phyloP scores from a whole-genome alignment of 2,329 filamentous ascomycete genomes.

The Stachybotrys chlorohalonatus region DNA sequence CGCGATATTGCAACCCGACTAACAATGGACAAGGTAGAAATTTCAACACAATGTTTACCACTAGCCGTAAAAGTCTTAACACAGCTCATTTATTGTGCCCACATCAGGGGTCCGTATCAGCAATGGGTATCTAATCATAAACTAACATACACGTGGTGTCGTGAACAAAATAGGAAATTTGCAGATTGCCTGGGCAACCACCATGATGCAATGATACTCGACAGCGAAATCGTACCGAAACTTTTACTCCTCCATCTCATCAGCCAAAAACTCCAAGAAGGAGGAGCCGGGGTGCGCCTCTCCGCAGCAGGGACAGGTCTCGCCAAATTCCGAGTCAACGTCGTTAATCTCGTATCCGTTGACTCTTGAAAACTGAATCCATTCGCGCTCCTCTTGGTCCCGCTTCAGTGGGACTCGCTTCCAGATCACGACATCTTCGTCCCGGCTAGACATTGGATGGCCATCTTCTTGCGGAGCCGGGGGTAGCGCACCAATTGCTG shows the following conservation, averaged over 20 bases:
- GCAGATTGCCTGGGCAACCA: conserved; percentile 4
- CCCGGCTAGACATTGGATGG: conserved; percentile 30
- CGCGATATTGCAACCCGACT: background rate
- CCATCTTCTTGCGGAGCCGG: conserved; percentile 32
- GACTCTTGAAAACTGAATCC: conserved; percentile 36
- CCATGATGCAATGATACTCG: conserved; percentile 1
- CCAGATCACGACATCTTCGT: conserved; percentile 39
- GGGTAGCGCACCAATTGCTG: conserved; percentile 24
- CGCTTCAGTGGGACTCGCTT: conserved; percentile 37
- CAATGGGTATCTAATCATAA: conserved; percentile 17
- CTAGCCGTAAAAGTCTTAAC: no score
- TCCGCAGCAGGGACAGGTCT: conserved; percentile 30
- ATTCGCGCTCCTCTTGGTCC: conserved; percentile 31
- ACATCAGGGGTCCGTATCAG: conserved; percentile 7
- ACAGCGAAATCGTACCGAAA: conserved; percentile 1
- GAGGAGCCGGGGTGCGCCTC: conserved; percentile 25
- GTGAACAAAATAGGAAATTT: conserved; percentile 7
- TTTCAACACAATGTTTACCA: no score
- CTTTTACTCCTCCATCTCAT: conserved; percentile 15
- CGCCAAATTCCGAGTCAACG: conserved; percentile 21
- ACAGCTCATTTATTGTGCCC: background rate
- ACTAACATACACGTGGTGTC: conserved; percentile 1
- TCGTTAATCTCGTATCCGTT: conserved; percentile 27
- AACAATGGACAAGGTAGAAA: background rate
- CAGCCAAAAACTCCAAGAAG: conserved; percentile 21